These are phyloP conservation scores for Chlorophyllum brunneum DNA, from an alignment of 768 basidiomycete species.

Conservation along the genomic window DNA sequence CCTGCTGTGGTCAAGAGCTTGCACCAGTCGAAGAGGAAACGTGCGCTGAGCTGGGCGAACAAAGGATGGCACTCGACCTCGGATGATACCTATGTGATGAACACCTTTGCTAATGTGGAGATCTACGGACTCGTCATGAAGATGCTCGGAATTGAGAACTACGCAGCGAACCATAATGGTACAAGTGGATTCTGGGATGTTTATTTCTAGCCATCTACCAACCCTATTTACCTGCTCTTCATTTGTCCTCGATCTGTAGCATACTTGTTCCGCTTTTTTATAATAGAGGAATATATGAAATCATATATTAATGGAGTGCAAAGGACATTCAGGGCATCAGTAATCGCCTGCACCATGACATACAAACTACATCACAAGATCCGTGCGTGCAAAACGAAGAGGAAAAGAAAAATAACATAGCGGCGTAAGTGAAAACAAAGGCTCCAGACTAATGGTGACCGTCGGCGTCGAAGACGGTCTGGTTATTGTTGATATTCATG, in stretches of 20 bases:
- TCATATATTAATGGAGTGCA: neutral
- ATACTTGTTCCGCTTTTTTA: neutral
- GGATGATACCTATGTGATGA: slow-evolving; percentile 67
- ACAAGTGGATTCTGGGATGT: slow-evolving; percentile 81
- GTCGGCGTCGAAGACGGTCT: slow-evolving; percentile 80
- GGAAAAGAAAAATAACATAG: neutral
- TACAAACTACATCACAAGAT: neutral
- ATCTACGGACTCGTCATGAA: slow-evolving; percentile 80
- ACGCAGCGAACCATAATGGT: slow-evolving; percentile 67
- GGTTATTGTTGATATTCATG: slow-evolving; percentile 37
- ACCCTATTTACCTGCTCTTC: neutral
- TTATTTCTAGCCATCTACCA: slow-evolving; percentile 45
- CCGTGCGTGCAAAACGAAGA: neutral
- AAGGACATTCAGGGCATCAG: neutral
- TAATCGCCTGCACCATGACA: neutral
- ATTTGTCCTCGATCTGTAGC: neutral
- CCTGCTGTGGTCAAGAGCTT: slow-evolving; percentile 60
- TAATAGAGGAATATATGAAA: neutral
- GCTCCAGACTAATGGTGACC: slow-evolving; percentile 26
- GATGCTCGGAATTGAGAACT: slow-evolving; percentile 58
- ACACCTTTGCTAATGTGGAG: slow-evolving; percentile 83
- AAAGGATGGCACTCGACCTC: slow-evolving; percentile 67
- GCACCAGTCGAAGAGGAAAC: slow-evolving; percentile 29
- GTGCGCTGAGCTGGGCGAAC: slow-evolving; percentile 17
- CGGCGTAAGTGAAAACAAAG: neutral